Evolutionary conservation across 768 basidiomycete species (phyloP).

Genomic region (Coprinopsis marcescibilis): DNA sequence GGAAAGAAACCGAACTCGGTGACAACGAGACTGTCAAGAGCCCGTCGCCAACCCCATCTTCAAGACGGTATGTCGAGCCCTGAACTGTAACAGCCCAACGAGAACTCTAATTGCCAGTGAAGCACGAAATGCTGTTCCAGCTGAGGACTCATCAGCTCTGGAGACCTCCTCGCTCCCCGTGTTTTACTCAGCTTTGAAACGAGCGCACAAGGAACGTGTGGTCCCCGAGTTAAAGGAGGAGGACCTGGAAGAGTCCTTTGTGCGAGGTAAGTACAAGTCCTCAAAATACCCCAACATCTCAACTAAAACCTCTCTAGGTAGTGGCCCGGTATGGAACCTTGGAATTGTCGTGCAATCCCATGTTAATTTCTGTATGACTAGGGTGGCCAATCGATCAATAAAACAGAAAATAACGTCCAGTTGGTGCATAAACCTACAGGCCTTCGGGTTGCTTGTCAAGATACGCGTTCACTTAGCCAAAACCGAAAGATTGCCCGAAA

Average conservation of each 20-base stretch:
- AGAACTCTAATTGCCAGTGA: conserved; percentile 24
- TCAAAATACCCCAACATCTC: neutral
- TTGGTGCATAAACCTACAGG: conserved; percentile 86
- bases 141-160: conserved; percentile 19
- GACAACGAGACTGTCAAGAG: conserved; percentile 75
- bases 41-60: conserved; percentile 38
- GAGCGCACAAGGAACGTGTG: conserved; percentile 55
- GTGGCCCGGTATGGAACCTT: conserved; percentile 57
- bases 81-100: conserved; percentile 2
- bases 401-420: conserved; percentile 88
- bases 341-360: conserved; percentile 15
- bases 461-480: conserved; percentile 75
- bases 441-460: conserved; percentile 80
- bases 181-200: conserved; percentile 69
- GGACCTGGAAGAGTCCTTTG: conserved; percentile 84
- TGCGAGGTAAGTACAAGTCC: conserved; percentile 53
- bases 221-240: conserved; percentile 67
- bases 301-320: conserved; percentile 40
- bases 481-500: conserved; percentile 78
- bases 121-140: conserved; percentile 33
- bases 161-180: conserved; percentile 24
- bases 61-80: conserved; percentile 29
- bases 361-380: conserved; percentile 24
- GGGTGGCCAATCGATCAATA: conserved; percentile 97
- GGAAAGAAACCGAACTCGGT: conserved; percentile 79